Evolutionary conservation across 106 monocot genomes (phyloP).

Genomic region (Dactylorhiza incarnata): DNA sequence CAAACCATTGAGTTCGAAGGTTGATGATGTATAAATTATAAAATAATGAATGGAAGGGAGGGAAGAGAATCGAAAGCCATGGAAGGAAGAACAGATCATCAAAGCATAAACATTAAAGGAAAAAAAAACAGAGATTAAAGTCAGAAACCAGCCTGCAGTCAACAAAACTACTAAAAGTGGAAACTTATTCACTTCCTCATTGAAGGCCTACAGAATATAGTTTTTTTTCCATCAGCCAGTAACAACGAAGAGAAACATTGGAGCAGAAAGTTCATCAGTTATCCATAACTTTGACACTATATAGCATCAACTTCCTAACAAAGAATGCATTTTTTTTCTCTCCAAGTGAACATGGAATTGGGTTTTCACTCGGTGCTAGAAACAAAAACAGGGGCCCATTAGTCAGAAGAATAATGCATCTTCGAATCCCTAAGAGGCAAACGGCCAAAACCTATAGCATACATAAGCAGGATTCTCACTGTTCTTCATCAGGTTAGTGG

Average conservation of each 20-base stretch:
- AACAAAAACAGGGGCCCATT: constrained; percentile 40
- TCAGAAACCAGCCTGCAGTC: not conserved
- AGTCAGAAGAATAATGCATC: constrained; percentile 25
- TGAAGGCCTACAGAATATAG: constrained; percentile 14
- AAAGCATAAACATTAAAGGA: not conserved
- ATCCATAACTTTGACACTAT: constrained; percentile 39
- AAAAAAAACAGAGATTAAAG: not conserved
- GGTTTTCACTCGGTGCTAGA: constrained; percentile 36
- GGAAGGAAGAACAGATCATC: constrained; percentile 3
- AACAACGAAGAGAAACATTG: constrained; percentile 44
- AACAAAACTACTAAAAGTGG: constrained; percentile 12
- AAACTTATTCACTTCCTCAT: constrained; percentile 18
- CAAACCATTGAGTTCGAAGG: not conserved
- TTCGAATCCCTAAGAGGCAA: constrained; percentile 11
- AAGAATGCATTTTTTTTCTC: constrained; percentile 20
- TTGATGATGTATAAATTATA: not conserved
- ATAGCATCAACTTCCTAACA: constrained; percentile 16
- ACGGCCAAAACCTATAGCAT: constrained; percentile 31
- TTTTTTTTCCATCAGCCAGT: constrained; percentile 12
- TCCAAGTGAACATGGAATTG: constrained; percentile 42
- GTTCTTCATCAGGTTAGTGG: constrained; percentile 18
- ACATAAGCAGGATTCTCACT: constrained; percentile 27
- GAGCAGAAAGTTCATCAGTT: constrained; percentile 34
- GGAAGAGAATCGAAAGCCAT: not conserved
- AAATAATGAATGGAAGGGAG: too few species aligned